Base-by-base conservation (phyloP, 768 basidiomycete genomes). In the Gymnopilus dilepis region DNA sequence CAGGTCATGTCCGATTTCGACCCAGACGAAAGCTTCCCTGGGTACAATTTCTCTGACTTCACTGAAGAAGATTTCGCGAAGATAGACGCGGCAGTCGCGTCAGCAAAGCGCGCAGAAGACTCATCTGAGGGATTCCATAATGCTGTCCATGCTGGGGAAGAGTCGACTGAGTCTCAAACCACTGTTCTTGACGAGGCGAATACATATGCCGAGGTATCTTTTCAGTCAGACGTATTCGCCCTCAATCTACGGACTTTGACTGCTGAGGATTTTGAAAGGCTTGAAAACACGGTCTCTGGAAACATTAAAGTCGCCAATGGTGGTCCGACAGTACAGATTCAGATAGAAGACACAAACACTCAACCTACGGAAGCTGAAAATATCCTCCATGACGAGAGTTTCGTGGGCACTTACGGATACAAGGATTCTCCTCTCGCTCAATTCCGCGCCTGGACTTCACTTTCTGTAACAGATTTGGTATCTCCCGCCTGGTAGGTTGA, bases 391-490 rank as follows among this genome's bases (percentile, higher is more conserved):
- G 12, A 57, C 21, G 26, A 31, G 43, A 43, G 26, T 56, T 6
- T 33, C 15, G 30, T 17, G 37, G 51, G n/a, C 42, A 38, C 26
- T 59, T 12, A 60, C 53, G 21, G 38, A 53, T 31, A 34, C 41
- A 78, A 72, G 62, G 52, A n/a, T 54, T 69, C 71, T 19, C 86
- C 86, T 0, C 76, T 81, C 34, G 59, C 74, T 30, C 68, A 65
- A 12, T 87, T 82, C 73, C 79, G 84, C n/a, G 69, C 74, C 0
- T 70, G 76, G 63, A 79, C 77, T 7, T 72, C 76, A 11, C 67
- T 92, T 12, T 84, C 84, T 1, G 90, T 91, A 21, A 84, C 88
- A 0, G 89, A 91, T 70, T 72, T 91, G 13, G 80, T 84, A 26
- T 75, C 81, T 12, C 86, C 86, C 8, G 72, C 84, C 3, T 92